Evolutionary conservation across 768 basidiomycete genomes (phyloP).

Genomic region (Austroboletus festivus): DNA sequence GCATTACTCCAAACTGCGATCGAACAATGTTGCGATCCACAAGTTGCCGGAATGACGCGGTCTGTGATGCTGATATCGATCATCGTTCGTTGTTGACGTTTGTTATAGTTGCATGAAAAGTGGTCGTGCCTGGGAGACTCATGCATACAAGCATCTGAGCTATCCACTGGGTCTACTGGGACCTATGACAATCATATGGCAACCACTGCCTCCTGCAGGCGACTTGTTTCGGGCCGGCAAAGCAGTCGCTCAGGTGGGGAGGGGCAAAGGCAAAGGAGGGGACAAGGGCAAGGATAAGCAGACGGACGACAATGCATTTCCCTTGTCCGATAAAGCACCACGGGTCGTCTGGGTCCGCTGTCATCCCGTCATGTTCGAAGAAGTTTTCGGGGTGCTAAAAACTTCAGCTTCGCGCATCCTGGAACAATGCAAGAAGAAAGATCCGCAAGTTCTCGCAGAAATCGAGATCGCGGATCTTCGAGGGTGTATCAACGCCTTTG

Average conservation of each 20-base stretch:
- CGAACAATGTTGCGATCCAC: slow-evolving; percentile 60
- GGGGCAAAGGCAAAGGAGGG: slow-evolving; percentile 21
- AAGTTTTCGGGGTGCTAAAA: slow-evolving; percentile 51
- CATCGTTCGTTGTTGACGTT: slow-evolving; percentile 1
- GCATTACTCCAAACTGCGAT: slow-evolving; percentile 49
- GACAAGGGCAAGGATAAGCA: slow-evolving; percentile 35
- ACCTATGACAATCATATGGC: slow-evolving; percentile 76
- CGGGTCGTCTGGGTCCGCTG: slow-evolving; percentile 71
- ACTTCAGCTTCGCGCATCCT: slow-evolving; percentile 49
- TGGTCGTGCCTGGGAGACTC: slow-evolving; percentile 60
- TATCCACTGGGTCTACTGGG: slow-evolving; percentile 75
- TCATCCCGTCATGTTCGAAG: slow-evolving; percentile 71
- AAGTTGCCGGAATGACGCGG: slow-evolving; percentile 64
- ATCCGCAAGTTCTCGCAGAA: slow-evolving; percentile 26
- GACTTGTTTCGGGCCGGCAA: background rate
- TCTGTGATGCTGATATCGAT: slow-evolving; percentile 23
- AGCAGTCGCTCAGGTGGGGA: slow-evolving; percentile 6
- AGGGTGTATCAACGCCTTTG: slow-evolving; percentile 74
- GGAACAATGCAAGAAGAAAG: slow-evolving; percentile 31
- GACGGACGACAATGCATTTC: slow-evolving; percentile 13
- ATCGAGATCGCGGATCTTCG: slow-evolving; percentile 72
- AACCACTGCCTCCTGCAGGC: slow-evolving; percentile 29
- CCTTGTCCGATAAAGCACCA: no score
- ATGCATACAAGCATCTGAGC: slow-evolving; percentile 55
- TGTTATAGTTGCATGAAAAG: slow-evolving; percentile 59